Base-by-base conservation (phyloP, 2,329 filamentous ascomycete species). In the Apiospora rasikravindrae region DNA sequence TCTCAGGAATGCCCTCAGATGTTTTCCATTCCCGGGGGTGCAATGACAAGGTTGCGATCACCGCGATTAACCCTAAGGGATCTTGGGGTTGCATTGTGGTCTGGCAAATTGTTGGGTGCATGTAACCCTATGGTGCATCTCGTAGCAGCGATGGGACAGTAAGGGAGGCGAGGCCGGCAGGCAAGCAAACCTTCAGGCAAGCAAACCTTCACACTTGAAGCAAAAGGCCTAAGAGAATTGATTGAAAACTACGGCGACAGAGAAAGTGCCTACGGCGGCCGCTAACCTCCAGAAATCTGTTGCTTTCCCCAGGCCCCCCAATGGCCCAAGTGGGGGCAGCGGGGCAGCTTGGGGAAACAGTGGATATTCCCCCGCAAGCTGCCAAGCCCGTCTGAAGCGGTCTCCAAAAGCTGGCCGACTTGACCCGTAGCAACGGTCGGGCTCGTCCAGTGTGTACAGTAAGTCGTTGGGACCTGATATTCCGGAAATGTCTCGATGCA, bases 71-170 rank as follows among this genome's bases (percentile, higher is more conserved):
- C 49, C 26, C 29, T 7, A 13, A 14, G 14, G 53, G 53, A 61
- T 61, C 19, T 16, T 11, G 16, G 37, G 14, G 29, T 61, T 37
- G 53, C 19, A 61, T 61, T 19, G 16, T 29, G 26, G 2, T 3
- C 14, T 53, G 51, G 26, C 26, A 22, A 10, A 61, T 5, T 7
- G 14, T 33, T 14, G 53, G 26, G 11, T 37, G 10, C 53, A 64
- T 64, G 33, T 24, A 64, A 64, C 57, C 33, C 57, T 64, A 40
- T 64, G 57, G 40, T 64, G 57, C 33, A 64, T 37, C 37, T n/a
- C 16, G 53, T n/a, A 11, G 8, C 29, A 26, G 49, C 26, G 13
- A 29, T 26, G 49, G 49, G 26, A 5, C n/a, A 51, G 49, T n/a
- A 51, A 51, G 49, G 49, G 24, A n/a, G n/a, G 26, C 11, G 4